A percentile compares a stretch with the other conserved stretches of the same genome.
Conservation (phyloP, 352 stramenopile species). For the Phytophthora fragariaefolia region DNA sequence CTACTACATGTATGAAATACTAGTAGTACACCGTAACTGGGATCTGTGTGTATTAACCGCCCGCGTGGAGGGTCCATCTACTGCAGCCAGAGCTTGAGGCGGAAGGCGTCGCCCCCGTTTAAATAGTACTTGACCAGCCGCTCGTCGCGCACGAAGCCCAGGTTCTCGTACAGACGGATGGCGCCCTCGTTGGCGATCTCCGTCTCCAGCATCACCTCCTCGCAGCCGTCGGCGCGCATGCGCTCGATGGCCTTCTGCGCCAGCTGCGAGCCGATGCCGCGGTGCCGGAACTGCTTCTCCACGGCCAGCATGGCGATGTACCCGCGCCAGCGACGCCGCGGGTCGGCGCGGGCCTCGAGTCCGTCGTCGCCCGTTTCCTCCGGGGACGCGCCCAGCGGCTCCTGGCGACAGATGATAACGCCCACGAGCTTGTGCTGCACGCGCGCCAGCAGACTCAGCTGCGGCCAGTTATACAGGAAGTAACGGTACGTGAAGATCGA, state of each 20-base stretch:
- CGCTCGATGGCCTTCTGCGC: constrained; percentile 88
- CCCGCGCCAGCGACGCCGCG: constrained; percentile 65
- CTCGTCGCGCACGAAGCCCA: constrained; percentile 94
- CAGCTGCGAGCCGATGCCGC: constrained; percentile 92
- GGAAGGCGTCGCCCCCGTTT: constrained; percentile 94
- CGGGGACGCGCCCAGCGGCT: constrained; percentile 71
- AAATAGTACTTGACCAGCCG: constrained; percentile 96
- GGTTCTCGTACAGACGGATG: constrained; percentile 93
- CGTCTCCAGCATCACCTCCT: constrained; percentile 94
- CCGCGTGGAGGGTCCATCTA: constrained; percentile 31
- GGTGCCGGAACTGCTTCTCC: constrained; percentile 88
- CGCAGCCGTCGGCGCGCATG: constrained; percentile 83
- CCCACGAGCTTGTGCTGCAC: constrained; percentile 90
- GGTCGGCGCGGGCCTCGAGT: constrained; percentile 19
- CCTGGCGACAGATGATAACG: constrained; percentile 93
- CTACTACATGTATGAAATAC: too few species aligned
- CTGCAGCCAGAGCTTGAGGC: constrained; percentile 92
- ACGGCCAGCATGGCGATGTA: constrained; percentile 97
- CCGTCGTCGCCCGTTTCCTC: constrained; percentile 51
- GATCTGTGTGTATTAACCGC: too few species aligned
- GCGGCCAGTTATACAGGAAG: constrained; percentile 95
- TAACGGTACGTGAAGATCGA: constrained; percentile 98
- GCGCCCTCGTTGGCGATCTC: constrained; percentile 93
- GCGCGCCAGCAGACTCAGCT: constrained; percentile 90
- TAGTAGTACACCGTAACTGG: neutral